Conservation (phyloP, 192 early-diverging fungal species). For the Rhizophagus clarus region DNA sequence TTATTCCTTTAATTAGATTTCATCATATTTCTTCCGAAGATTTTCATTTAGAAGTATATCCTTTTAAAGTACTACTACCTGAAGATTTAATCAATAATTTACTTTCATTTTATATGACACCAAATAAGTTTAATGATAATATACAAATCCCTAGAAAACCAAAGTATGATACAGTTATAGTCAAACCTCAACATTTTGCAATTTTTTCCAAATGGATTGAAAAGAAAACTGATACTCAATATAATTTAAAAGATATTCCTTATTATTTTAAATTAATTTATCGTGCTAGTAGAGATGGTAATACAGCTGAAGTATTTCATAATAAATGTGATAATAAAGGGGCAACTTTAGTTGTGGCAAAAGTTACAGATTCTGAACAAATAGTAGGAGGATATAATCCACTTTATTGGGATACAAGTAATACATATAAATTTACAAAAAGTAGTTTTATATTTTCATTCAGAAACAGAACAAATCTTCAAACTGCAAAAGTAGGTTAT, state of each 20-base stretch:
- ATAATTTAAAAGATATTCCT: neutral
- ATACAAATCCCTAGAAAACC: too few species aligned
- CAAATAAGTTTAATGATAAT: too few species aligned
- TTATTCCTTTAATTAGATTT: too few species aligned
- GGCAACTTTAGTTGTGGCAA: neutral
- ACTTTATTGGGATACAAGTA: neutral
- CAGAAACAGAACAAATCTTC: neutral
- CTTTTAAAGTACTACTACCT: too few species aligned
- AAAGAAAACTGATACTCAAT: neutral
- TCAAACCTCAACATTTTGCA: too few species aligned
- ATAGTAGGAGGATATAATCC: constrained; percentile 17
- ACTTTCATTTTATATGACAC: too few species aligned
- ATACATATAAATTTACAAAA: neutral
- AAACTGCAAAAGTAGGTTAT: neutral
- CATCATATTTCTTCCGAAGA: too few species aligned
- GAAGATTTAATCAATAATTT: too few species aligned
- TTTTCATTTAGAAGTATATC: too few species aligned
- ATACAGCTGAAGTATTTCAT: neutral
- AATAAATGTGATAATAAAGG: neutral
- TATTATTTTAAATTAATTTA: constrained; percentile 3
- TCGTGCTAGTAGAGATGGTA: constrained; percentile 6
- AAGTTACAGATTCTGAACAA: neutral
- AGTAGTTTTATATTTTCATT: neutral
- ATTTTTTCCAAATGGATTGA: neutral
- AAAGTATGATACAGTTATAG: too few species aligned